Evolutionary conservation across 331 rosid species (phyloP).

Genomic region (Erythrophleum ivorense): DNA sequence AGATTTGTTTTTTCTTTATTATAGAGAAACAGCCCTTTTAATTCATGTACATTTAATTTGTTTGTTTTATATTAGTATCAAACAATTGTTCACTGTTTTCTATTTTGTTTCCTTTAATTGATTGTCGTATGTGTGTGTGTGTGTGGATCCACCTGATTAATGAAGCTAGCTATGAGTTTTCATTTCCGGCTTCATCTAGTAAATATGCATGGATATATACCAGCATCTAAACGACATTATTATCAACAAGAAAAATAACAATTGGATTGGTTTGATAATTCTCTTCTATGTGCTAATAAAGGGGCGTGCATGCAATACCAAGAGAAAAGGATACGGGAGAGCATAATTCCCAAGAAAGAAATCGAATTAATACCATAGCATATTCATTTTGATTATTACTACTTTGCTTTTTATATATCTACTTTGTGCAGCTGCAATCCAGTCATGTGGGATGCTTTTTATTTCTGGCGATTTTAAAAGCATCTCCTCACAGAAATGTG

Average conservation of each 20-base stretch:
- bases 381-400: not conserved
- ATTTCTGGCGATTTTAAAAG: not conserved
- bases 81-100: not conserved
- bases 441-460: not conserved
- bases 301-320: not conserved
- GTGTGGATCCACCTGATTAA: not conserved
- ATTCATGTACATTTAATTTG: conserved; percentile 34
- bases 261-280: not conserved
- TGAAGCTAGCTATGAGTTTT: not conserved
- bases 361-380: not conserved
- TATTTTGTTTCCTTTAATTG: not conserved
- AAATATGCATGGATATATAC: not conserved
- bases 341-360: too few species aligned
- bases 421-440: not conserved
- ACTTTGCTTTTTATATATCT: not conserved
- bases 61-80: not conserved
- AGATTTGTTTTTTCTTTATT: not conserved
- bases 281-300: conserved; percentile 7
- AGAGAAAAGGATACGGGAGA: not conserved
- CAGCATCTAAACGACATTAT: not conserved
- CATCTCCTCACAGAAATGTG: not conserved
- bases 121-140: not conserved
- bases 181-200: not conserved
- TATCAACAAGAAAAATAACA: not conserved
- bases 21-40: conserved; percentile 17